phyloP scores from a whole-genome alignment of 2,329 filamentous ascomycete species.

The Talaromyces piceae region DNA sequence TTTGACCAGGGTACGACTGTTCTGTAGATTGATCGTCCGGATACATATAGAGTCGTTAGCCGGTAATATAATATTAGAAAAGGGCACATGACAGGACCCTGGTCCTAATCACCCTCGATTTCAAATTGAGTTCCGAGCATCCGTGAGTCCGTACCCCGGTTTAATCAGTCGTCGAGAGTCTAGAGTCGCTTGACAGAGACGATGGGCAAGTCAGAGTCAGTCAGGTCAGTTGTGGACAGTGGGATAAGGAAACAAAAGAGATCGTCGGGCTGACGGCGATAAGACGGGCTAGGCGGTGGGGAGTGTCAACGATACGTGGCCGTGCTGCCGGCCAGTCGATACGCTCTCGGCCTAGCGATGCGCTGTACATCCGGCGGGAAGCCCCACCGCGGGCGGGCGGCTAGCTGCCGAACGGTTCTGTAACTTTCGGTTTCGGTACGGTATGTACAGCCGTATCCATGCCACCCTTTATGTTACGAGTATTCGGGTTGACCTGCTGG shows the following conservation, averaged over 20 bases:
- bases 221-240: no score
- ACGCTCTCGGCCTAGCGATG: slow-evolving; percentile 3
- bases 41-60: no score
- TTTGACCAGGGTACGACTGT: no score
- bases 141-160: no score
- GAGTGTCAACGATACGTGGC: slow-evolving; percentile 7
- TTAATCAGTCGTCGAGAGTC: no score
- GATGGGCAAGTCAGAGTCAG: no score
- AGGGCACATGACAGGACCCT: no score
- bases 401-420: slow-evolving; percentile 8
- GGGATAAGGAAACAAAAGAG: background rate
- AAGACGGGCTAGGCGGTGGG: background rate
- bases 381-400: slow-evolving; percentile 10
- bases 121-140: no score
- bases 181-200: no score
- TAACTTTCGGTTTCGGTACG: background rate
- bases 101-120: no score
- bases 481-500: background rate
- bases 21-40: no score
- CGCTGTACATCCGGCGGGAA: slow-evolving; percentile 11
- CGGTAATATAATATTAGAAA: no score
- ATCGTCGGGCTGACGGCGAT: slow-evolving; percentile 1
- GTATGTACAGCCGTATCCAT: background rate
- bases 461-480: background rate
- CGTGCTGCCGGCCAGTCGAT: slow-evolving; percentile 9